Base-by-base conservation (phyloP, 805 yeast genomes). In the Wickerhamomyces bisporus region DNA sequence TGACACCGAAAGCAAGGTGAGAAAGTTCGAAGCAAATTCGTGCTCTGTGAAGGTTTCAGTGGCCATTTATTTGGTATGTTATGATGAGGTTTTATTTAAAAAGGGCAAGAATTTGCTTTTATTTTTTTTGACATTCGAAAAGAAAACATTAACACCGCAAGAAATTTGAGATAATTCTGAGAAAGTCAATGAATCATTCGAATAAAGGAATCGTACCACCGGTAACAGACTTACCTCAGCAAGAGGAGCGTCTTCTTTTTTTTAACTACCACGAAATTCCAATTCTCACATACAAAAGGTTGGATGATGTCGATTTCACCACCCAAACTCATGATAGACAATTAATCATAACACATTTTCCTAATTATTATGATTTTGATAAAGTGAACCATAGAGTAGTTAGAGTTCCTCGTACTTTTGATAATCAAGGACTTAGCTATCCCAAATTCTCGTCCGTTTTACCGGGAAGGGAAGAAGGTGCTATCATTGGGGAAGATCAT, bases 401-500 rank as follows among this genome's bases (percentile, higher is more conserved):
- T 4, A 54, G 89, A 36, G 65, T 82, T 3, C 87, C 91, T 4
- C 56, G 88, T 43, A 41, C 64, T 2, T 75, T 68, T 39, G 61
- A 61, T 14, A 47, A 52, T 1, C 54, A 50, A 9, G 61, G 68
- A 3, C 32, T 55, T 2, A 42, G 44, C 24, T 62, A 66, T 15
- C 87, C 88, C 2, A 73, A 67, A 45, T 82, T 81, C 52, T 77
- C 83, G 8, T 54, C 55, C 1, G 53, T 43, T 8, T 45, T 69
- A 0, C 88, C 88, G 0, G 89, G 89, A 0, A 44, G 32, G 2
- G 88, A 82, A 48, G 75, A 79, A 3, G 86, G 81, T 3, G 85
- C 85, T 0, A 54, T 75, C n/a, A 19, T 35, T 2, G 53, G 47
- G 3, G 46, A 41, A n/a, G 47, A 41, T 14, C 5, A 14, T n/a